phyloP scores from a whole-genome alignment of 768 basidiomycete genomes.

The Suillus luteus region DNA sequence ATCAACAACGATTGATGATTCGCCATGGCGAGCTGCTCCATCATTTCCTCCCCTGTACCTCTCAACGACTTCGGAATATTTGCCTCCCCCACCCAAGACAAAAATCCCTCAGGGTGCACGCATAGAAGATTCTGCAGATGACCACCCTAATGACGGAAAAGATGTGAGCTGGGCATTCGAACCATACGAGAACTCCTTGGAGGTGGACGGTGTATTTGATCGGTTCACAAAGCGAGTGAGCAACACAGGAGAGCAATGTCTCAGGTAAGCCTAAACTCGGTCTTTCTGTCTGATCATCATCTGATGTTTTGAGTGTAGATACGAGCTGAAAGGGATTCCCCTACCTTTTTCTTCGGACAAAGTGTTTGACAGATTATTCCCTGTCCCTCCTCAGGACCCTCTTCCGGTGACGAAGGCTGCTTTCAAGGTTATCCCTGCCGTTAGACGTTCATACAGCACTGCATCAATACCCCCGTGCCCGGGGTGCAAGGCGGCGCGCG shows the following conservation, averaged over 20 bases:
- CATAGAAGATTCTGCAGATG: constrained; percentile 45
- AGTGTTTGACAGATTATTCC: constrained; percentile 75
- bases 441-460: constrained; percentile 57
- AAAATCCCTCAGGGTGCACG: constrained; percentile 42
- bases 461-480: constrained; percentile 63
- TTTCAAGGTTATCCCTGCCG: constrained; percentile 51
- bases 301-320: constrained; percentile 46
- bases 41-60: constrained; percentile 71
- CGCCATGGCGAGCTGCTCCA: constrained; percentile 68
- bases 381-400: constrained; percentile 44
- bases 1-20: constrained; percentile 53
- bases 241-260: constrained; percentile 78
- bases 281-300: constrained; percentile 2
- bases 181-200: constrained; percentile 76
- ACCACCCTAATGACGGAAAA: constrained; percentile 44
- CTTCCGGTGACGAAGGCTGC: constrained; percentile 61
- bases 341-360: constrained; percentile 83
- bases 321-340: constrained; percentile 84
- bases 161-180: constrained; percentile 66
- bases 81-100: constrained; percentile 56
- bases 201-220: constrained; percentile 85
- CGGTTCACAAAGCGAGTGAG: constrained; percentile 74
- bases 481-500: constrained; percentile 61
- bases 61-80: constrained; percentile 72
- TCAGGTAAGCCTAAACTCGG: constrained; percentile 55